Evolutionary conservation across 495 filamentous ascomycete genomes (phyloP).

Genomic region (Neurospora pannonica): DNA sequence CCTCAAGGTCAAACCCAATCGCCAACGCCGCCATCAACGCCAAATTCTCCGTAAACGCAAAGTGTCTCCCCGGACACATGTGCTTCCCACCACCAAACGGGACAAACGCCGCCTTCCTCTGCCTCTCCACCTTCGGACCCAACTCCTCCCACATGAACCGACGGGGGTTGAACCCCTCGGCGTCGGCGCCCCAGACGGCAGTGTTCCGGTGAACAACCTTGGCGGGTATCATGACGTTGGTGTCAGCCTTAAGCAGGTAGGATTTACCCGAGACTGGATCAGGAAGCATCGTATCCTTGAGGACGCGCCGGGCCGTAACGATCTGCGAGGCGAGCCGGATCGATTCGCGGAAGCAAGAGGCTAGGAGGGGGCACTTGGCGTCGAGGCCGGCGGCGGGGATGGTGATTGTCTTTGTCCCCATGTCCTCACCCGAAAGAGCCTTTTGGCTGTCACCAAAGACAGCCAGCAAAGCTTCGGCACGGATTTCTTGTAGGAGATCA

Average conservation of each 20-base stretch:
- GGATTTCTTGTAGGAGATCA: conserved; percentile 2
- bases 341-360: conserved; percentile 11
- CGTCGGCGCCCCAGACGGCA: conserved; percentile 26
- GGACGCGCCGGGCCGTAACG: conserved; percentile 14
- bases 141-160: conserved; percentile 20
- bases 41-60: conserved; percentile 34
- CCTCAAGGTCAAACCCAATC: conserved; percentile 28
- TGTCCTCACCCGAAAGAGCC: not conserved
- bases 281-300: conserved; percentile 22
- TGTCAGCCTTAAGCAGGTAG: conserved; percentile 31
- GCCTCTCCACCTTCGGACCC: conserved; percentile 11
- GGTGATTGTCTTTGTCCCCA: not conserved
- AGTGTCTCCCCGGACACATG: conserved; percentile 37
- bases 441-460: not conserved
- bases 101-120: conserved; percentile 14
- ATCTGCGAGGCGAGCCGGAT: conserved; percentile 10
- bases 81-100: conserved; percentile 38
- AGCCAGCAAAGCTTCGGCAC: conserved; percentile 4
- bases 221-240: conserved; percentile 16
- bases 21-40: conserved; percentile 25
- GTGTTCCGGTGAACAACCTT: conserved; percentile 16
- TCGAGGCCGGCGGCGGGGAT: conserved; percentile 1
- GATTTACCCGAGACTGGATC: conserved; percentile 5
- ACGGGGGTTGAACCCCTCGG: conserved; percentile 18
- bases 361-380: conserved; percentile 8